These are phyloP conservation scores for Parasitella parasitica DNA, from an alignment of 371 early-diverging fungal genomes.

Conservation along the genomic window DNA sequence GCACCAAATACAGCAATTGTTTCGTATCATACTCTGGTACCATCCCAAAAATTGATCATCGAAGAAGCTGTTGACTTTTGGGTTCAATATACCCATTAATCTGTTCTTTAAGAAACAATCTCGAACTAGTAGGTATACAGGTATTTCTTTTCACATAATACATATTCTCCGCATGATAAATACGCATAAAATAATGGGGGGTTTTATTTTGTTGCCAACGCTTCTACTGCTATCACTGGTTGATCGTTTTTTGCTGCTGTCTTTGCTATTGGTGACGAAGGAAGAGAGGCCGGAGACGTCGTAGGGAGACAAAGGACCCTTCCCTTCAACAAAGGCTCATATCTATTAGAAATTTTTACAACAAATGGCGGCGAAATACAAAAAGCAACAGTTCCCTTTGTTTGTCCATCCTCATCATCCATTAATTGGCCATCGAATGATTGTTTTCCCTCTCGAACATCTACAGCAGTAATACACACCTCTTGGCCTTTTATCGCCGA, in stretches of 20 bases:
- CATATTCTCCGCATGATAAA: not conserved
- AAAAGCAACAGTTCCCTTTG: constrained; percentile 36
- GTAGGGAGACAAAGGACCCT: constrained; percentile 34
- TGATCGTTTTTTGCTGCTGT: not conserved
- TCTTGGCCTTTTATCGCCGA: constrained; percentile 52
- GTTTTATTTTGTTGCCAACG: not conserved
- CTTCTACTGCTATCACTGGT: not conserved
- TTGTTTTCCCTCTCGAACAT: constrained; percentile 39
- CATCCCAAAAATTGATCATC: no score
- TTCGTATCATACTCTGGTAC: no score
- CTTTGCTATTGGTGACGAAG: not conserved
- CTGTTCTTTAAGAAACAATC: no score
- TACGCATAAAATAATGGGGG: not conserved
- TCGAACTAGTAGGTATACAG: no score
- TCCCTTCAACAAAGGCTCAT: constrained; percentile 42
- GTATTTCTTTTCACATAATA: not conserved
- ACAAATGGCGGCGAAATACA: constrained; percentile 53
- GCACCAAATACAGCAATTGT: not conserved
- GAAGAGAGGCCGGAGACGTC: not conserved
- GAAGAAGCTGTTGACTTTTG: no score
- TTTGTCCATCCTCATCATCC: constrained; percentile 43
- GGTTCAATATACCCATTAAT: no score
- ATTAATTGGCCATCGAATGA: constrained; percentile 32
- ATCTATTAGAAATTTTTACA: constrained; percentile 20
- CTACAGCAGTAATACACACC: constrained; percentile 36